These are phyloP conservation scores for Articulospora tetracladia DNA, from an alignment of 495 filamentous ascomycete genomes.

Conservation along the genomic window DNA sequence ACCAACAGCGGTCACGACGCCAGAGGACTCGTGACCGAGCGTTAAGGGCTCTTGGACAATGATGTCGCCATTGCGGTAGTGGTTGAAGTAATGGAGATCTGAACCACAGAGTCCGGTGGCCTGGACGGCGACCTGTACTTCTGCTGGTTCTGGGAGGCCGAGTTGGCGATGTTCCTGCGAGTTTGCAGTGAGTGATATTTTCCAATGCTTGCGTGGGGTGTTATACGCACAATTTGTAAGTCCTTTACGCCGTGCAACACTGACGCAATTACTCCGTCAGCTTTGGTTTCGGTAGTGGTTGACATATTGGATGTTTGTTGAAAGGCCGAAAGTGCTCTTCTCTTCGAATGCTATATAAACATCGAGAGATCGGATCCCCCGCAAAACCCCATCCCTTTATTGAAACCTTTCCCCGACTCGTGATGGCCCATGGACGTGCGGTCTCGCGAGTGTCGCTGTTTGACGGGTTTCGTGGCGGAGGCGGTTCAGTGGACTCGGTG, in stretches of 20 bases:
- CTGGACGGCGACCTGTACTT: constrained; percentile 55
- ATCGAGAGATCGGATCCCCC: neutral
- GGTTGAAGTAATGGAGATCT: constrained; percentile 65
- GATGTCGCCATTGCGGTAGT: constrained; percentile 66
- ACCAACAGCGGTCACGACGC: constrained; percentile 52
- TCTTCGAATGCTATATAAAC: neutral
- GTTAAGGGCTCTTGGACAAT: constrained; percentile 58
- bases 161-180: constrained; percentile 27
- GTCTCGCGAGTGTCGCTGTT: constrained; percentile 8
- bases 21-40: constrained; percentile 59
- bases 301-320: neutral
- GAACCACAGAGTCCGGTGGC: constrained; percentile 65
- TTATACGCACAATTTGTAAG: constrained; percentile 43
- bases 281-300: neutral
- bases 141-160: constrained; percentile 40
- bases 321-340: neutral
- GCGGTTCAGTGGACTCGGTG: neutral
- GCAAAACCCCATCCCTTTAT: neutral
- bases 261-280: constrained; percentile 49
- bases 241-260: constrained; percentile 68
- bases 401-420: neutral
- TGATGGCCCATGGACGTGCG: neutral
- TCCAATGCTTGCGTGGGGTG: neutral
- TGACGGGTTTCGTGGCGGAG: too few relatives aligned
- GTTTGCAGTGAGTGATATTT: constrained; percentile 1